Evolutionary conservation across 129 eudicot species (phyloP), one percentile per base, ranked within the genome.

Genomic region (Helichrysum umbraculigerum): DNA sequence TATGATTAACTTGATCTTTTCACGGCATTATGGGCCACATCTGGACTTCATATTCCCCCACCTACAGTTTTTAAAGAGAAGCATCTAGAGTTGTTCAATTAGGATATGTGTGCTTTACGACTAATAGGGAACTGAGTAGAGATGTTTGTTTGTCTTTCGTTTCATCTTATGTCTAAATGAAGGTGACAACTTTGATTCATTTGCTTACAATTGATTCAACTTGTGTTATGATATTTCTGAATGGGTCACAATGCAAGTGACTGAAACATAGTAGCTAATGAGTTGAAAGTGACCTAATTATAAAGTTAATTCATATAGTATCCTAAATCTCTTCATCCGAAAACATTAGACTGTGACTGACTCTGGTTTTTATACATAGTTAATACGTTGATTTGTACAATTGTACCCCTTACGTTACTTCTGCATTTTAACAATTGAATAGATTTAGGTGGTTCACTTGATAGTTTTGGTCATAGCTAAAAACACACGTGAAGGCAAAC

Each of bases 11-110:
- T 64, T 78, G 37, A 84, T 92, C 59, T 87, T 85, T 71, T 75
- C 88, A 56, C 83, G 62, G 52, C 82, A 89, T 50, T 89, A 92
- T 79, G 96, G 97, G 62, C 66, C 85, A 25, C 96, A 92, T 79
- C 79, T 80, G 15, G 83, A 86, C 34, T 39, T 62, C 64, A 19
- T 89, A 7, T 83, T 87, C 37, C 96, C 97, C 9, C 86, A 79
- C 72, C 64, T 87, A 77, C 82, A 30, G 57, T 72, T 59, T 64
- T 78, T 84, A 35, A 79, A 59, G 34, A 50, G 85, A 85, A 34
- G 69, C 81, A 37, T 41, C 37, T 65, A 71, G 62, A 67, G 32
- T 70, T 73, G 47, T 65, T 65, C 15, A 16, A 21, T 32, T 64
- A 30, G 78, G 68, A 59, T 33, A 11, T 28, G 10, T 56, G 6